Evolutionary conservation across 768 basidiomycete species (phyloP).

Genomic region (Russula earlei): DNA sequence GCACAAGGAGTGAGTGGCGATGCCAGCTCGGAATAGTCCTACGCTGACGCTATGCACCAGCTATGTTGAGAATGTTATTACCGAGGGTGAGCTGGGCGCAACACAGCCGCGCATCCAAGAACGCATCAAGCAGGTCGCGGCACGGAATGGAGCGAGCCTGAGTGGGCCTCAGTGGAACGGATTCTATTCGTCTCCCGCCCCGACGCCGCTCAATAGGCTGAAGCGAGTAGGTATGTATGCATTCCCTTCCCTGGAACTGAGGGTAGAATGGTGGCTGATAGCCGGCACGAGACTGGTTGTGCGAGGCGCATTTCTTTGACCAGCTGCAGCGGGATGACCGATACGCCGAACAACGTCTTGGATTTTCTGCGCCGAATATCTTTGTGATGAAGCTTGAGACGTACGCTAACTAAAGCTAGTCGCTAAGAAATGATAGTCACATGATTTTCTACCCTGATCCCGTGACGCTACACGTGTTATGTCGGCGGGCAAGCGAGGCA

Average conservation of each 20-base stretch:
- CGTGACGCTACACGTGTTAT: constrained; percentile 20
- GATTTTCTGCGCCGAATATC: constrained; percentile 71
- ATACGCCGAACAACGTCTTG: constrained; percentile 52
- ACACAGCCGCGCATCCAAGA: constrained; percentile 62
- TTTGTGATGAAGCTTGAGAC: constrained; percentile 58
- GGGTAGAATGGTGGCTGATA: not conserved
- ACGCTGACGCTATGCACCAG: constrained; percentile 28
- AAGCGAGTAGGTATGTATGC: constrained; percentile 52
- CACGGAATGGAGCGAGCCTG: constrained; percentile 27
- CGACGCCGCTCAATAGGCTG: constrained; percentile 39
- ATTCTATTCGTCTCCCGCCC: constrained; percentile 37
- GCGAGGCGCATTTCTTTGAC: constrained; percentile 66
- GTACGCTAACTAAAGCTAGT: constrained; percentile 23
- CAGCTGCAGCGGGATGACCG: constrained; percentile 47
- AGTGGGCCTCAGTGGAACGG: constrained; percentile 31
- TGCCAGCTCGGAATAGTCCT: not conserved
- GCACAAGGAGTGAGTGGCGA: constrained; percentile 57
- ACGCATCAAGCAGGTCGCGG: constrained; percentile 54
- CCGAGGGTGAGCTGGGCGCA: constrained; percentile 53
- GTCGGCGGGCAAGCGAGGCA: not conserved
- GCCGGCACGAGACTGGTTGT: constrained; percentile 57
- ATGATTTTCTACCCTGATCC: not conserved
- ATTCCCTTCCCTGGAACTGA: not conserved
- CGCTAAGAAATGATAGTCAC: no score
- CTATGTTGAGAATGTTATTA: constrained; percentile 58